Percentiles rank a stretch among this genome's conserved stretches.
Conservation (phyloP, 129 eudicot genomes). For the Helianthus annuus region HanXRQr2.0-SUNRISE NC_035434.2:160728841-160729340, state of each 20-base stretch:
- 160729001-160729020: too few relatives aligned
- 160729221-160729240: not conserved
- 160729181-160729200: not conserved
- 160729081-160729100: too few relatives aligned
- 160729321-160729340: not conserved
- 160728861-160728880: not conserved
- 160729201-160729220: not conserved
- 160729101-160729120: too few relatives aligned
- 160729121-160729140: too few relatives aligned
- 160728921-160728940: not conserved
- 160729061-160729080: too few relatives aligned
- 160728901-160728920: not conserved
- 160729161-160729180: not conserved
- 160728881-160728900: not conserved
- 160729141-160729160: not conserved
- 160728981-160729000: too few relatives aligned
- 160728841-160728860: not conserved
- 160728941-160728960: not conserved
- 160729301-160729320: not conserved
- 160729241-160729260: too few relatives aligned
- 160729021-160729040: too few relatives aligned
- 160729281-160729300: not conserved
- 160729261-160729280: not conserved
- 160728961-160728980: not conserved
- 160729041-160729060: too few relatives aligned